Percentiles rank a stretch among this genome's conserved stretches.
These are phyloP conservation scores for Kwoniella heveanensis DNA, from an alignment of 768 basidiomycete species.

Conservation along the genomic window DNA sequence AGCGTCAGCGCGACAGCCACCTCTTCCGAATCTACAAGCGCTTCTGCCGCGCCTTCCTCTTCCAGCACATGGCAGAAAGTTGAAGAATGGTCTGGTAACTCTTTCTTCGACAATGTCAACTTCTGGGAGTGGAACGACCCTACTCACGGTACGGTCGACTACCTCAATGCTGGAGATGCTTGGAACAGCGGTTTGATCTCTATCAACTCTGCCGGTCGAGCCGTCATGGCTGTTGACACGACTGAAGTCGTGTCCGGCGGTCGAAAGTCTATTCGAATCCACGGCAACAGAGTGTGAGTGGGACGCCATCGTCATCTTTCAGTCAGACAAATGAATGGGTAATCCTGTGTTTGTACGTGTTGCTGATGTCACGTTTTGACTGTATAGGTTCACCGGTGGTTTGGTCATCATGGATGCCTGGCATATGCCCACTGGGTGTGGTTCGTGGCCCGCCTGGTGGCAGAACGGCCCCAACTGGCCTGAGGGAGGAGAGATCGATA, in stretches of 20 bases:
- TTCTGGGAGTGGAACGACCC: constrained; percentile 70
- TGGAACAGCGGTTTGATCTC: constrained; percentile 63
- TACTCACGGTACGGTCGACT: constrained; percentile 70
- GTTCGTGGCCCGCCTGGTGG: constrained; percentile 75
- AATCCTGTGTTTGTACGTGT: constrained; percentile 59
- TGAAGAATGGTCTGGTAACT: constrained; percentile 60
- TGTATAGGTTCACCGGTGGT: constrained; percentile 60
- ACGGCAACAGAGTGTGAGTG: constrained; percentile 59
- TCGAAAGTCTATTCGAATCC: constrained; percentile 76
- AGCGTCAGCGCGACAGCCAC: constrained; percentile 28
- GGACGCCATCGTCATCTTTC: too few relatives aligned
- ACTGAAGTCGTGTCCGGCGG: constrained; percentile 70
- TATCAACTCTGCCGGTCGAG: constrained; percentile 72
- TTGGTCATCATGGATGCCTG: constrained; percentile 79
- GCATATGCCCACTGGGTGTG: constrained; percentile 90
- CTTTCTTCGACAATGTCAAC: constrained; percentile 80
- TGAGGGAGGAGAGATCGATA: constrained; percentile 56
- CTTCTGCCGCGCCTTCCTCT: constrained; percentile 1
- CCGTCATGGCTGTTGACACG: constrained; percentile 85
- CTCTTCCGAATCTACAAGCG: constrained; percentile 12
- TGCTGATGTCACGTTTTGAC: constrained; percentile 19
- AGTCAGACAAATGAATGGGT: too few relatives aligned
- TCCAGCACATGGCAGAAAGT: constrained; percentile 26
- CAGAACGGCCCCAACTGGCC: constrained; percentile 60
- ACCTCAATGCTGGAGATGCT: constrained; percentile 61